A percentile compares a stretch with the other conserved stretches of the same genome.
phyloP scores from a whole-genome alignment of 257 asterid species.

The Solanum tacnaense region DNA sequence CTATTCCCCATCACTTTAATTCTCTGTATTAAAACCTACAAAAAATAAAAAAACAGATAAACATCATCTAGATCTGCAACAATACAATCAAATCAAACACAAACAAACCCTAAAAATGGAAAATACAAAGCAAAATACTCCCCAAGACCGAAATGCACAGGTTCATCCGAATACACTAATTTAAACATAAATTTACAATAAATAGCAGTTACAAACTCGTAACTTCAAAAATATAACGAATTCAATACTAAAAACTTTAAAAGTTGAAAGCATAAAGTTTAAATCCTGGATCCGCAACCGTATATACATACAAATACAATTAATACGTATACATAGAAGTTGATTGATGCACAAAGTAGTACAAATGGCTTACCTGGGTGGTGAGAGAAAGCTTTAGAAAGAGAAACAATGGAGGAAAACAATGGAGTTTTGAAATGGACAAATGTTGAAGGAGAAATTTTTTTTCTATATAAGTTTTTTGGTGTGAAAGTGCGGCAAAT shows the following conservation, averaged over 20 bases:
- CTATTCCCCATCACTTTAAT: not conserved
- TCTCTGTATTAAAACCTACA: not conserved
- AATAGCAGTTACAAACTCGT: not conserved
- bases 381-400: not conserved
- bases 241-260: not conserved
- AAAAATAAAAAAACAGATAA: not conserved
- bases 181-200: not conserved
- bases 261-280: not conserved
- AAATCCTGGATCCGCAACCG: not conserved
- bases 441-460: not conserved
- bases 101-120: not conserved
- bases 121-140: not conserved
- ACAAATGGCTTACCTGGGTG: not conserved
- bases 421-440: not conserved
- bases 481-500: not conserved
- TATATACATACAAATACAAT: not conserved
- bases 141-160: not conserved
- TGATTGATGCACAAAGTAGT: not conserved
- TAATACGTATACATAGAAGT: not conserved
- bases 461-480: not conserved
- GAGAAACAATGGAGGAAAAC: not conserved
- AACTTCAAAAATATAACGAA: not conserved
- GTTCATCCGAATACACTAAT: not conserved
- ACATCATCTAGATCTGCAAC: not conserved
- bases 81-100: not conserved